Percentiles rank a stretch among this genome's conserved stretches.
Evolutionary conservation across 768 basidiomycete species (phyloP).

Genomic region (Glaciozyma antarctica): DNA sequence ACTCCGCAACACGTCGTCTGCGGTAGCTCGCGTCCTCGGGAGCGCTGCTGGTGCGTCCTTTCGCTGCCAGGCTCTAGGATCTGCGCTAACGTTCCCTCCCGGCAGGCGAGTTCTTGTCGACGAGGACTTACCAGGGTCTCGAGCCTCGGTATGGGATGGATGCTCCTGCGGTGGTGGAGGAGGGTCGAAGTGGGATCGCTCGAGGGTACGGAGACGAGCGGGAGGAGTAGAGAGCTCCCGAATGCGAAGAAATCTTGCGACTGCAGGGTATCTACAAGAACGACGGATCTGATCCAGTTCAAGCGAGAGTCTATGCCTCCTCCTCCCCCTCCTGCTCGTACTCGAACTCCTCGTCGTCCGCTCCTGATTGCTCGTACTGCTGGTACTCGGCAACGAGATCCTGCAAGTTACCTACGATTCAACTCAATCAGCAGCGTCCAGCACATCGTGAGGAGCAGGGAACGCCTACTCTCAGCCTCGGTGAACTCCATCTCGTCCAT

Average conservation of each 20-base stretch:
- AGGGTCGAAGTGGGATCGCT: constrained; percentile 82
- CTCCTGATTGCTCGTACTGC: constrained; percentile 37
- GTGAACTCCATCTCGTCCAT: constrained; percentile 58
- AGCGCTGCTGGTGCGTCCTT: constrained; percentile 26
- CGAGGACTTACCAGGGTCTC: constrained; percentile 67
- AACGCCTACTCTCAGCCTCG: constrained; percentile 19
- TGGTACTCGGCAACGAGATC: constrained; percentile 31
- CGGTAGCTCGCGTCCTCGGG: constrained; percentile 24
- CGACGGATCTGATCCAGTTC: not conserved
- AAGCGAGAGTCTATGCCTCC: not conserved
- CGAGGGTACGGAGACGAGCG: constrained; percentile 61
- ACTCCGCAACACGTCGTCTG: constrained; percentile 18
- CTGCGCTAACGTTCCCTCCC: not conserved
- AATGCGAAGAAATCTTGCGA: not conserved
- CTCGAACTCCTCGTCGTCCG: constrained; percentile 19
- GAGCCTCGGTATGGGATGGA: constrained; percentile 70
- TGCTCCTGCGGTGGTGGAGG: constrained; percentile 68
- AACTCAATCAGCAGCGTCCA: not conserved
- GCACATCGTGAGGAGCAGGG: not conserved
- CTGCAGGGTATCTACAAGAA: not conserved
- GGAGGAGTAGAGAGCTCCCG: not conserved
- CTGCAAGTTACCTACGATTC: constrained; percentile 13
- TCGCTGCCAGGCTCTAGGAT: too few species aligned
- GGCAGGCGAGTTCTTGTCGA: constrained; percentile 58
- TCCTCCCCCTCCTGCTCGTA: constrained; percentile 19